These are phyloP conservation scores for Ziziphus jujuba DNA, from an alignment of 306 rosid species.

Conservation along the genomic window DNA sequence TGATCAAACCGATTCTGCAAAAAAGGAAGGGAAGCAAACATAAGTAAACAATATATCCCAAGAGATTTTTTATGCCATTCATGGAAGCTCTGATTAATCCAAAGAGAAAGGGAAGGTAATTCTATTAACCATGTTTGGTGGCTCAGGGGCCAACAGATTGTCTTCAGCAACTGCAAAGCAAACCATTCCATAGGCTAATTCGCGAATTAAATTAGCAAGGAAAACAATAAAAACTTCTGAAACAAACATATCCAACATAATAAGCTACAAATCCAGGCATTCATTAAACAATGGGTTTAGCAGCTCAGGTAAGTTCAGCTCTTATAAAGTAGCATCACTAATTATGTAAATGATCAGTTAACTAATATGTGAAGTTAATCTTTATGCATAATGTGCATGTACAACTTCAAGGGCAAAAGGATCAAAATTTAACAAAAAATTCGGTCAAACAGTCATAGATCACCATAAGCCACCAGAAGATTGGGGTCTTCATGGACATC, in stretches of 20 bases:
- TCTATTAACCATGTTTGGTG: slow-evolving; percentile 63
- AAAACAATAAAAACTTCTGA: slow-evolving; percentile 9
- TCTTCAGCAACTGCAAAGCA: slow-evolving; percentile 82
- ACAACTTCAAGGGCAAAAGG: not conserved
- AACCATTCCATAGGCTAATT: slow-evolving; percentile 14
- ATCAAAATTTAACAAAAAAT: slow-evolving; percentile 9
- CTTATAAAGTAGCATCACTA: not conserved
- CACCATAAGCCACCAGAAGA: slow-evolving; percentile 89
- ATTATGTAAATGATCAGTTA: too few relatives aligned
- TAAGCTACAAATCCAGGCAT: slow-evolving; percentile 19
- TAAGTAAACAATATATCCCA: not conserved
- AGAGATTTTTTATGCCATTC: not conserved
- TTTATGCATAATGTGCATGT: not conserved
- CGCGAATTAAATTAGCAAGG: not conserved
- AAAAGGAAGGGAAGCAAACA: slow-evolving; percentile 12
- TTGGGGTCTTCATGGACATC: slow-evolving; percentile 81
- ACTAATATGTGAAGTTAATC: not conserved
- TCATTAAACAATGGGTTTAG: slow-evolving; percentile 11
- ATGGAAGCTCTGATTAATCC: not conserved
- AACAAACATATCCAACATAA: slow-evolving; percentile 14
- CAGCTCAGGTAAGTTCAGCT: slow-evolving; percentile 2
- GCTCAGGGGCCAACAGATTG: slow-evolving; percentile 61
- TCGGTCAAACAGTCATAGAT: slow-evolving; percentile 21
- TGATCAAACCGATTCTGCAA: slow-evolving; percentile 80
- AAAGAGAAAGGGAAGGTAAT: not conserved